Evolutionary conservation across 441 rosid species (phyloP), one percentile per base, ranked within the genome.

Genomic region (Flueggea neowawraea): DNA sequence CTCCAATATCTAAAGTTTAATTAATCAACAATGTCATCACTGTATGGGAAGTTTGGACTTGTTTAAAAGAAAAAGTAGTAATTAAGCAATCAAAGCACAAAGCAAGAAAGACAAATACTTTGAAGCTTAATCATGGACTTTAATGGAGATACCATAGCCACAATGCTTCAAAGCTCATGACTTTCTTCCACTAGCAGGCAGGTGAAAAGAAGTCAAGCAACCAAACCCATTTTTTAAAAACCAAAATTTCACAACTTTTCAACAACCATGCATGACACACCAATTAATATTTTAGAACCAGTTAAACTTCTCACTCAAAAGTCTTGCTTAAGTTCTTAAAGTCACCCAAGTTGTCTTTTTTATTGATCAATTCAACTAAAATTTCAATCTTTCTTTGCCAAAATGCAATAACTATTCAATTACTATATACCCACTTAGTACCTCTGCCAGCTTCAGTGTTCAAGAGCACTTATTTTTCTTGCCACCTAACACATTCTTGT

Each of bases 401-500:
- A 36, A 36, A 36, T 5, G 41, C 41, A 36, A 36, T 36, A 8
- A 36, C 2, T 36, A 8, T 36, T 36, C 41, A 36, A 36, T 36
- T 36, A 36, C 7, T 36, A 36, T 36, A 36, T 36, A 36, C 41
- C 9, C 7, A 36, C 41, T 22, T 36, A 5, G 41, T 36, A 36
- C 7, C 41, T 36, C 41, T 36, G 41, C 41, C 6, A 5, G 41
- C 41, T 36, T 36, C 41, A 36, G 41, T 36, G 41, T 36, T 36
- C 0, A 36, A 36, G 41, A 1, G 4, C 41, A 8, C 7, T 36
- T 36, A 8, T 47, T 14, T 47, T 64, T 63, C 63, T 68, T 57
- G 54, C 54, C 54, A 73, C 78, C 81, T 54, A 73, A 73, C 58
- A 31, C 36, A 16, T 63, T 54, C 54, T 69, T 58, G 39, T 16